These are phyloP conservation scores for Clavispora carvajalis DNA, from an alignment of 805 yeast genomes.

Conservation along the genomic window DNA sequence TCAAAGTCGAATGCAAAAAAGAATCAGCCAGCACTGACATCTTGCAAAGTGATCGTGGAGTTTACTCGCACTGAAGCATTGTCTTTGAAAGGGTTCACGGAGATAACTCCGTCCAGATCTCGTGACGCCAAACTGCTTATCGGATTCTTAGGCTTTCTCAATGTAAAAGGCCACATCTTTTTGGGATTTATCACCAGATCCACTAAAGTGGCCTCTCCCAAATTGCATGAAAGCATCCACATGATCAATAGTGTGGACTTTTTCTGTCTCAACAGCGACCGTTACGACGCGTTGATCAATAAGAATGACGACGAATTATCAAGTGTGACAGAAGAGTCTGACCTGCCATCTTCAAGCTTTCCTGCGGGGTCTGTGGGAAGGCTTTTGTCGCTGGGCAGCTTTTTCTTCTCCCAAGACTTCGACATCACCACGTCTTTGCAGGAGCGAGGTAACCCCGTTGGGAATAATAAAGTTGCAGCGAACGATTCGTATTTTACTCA, in stretches of 20 bases:
- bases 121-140: slow-evolving; percentile 25
- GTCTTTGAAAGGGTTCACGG: slow-evolving; percentile 38
- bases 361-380: slow-evolving; percentile 44
- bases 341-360: slow-evolving; percentile 11
- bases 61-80: slow-evolving; percentile 40
- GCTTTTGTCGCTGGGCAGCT: slow-evolving; percentile 42
- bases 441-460: slow-evolving; percentile 32
- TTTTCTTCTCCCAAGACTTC: slow-evolving; percentile 43
- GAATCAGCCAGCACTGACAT: slow-evolving; percentile 14
- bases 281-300: slow-evolving; percentile 40
- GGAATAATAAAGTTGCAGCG: slow-evolving; percentile 21
- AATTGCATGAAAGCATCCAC: slow-evolving; percentile 48
- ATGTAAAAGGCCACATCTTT: slow-evolving; percentile 49
- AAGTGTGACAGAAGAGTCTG: slow-evolving; percentile 16
- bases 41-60: slow-evolving; percentile 43
- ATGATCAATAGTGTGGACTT: slow-evolving; percentile 59
- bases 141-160: slow-evolving; percentile 61
- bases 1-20: slow-evolving; percentile 9
- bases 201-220: slow-evolving; percentile 54
- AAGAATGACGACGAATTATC: slow-evolving; percentile 8
- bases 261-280: slow-evolving; percentile 55
- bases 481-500: slow-evolving; percentile 39
- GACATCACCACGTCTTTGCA: slow-evolving; percentile 43
- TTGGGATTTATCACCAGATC: slow-evolving; percentile 55
- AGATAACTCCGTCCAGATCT: slow-evolving; percentile 30